Percentiles rank a stretch among this genome's conserved stretches.
These are phyloP conservation scores for Penicillium sp. DNA, from an alignment of 2,329 filamentous ascomycete species.

Conservation along the genomic window DNA sequence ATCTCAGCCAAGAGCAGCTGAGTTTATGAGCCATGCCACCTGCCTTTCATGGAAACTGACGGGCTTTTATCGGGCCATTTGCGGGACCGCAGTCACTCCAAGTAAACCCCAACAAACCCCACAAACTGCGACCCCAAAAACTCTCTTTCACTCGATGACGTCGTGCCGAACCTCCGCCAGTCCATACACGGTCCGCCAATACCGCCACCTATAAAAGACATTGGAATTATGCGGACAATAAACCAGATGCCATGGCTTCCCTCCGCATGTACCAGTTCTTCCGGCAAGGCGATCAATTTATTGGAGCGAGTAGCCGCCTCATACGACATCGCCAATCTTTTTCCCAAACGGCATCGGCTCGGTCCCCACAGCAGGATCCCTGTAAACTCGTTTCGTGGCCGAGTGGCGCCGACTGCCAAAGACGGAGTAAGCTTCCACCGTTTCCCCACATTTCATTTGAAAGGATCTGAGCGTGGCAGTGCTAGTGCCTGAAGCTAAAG, in stretches of 20 bases:
- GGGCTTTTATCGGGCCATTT: slow-evolving; percentile 16
- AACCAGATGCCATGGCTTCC: background rate
- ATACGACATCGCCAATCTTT: background rate
- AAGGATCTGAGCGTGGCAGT: slow-evolving; percentile 1
- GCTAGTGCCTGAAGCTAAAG: slow-evolving; percentile 7
- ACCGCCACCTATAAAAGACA: background rate
- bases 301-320: background rate
- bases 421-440: slow-evolving; percentile 4
- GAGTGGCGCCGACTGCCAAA: background rate
- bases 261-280: background rate
- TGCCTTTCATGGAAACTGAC: slow-evolving; percentile 1
- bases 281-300: background rate
- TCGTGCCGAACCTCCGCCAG: slow-evolving; percentile 1
- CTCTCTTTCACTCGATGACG: slow-evolving; percentile 20
- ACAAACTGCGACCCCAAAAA: slow-evolving; percentile 13
- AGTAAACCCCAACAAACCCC: slow-evolving; percentile 6
- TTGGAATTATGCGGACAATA: background rate
- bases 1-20: background rate
- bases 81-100: slow-evolving; percentile 7
- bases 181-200: background rate
- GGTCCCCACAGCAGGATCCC: background rate
- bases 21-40: background rate
- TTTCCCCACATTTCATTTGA: slow-evolving; percentile 15
- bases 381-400: background rate
- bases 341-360: background rate